phyloP scores from a whole-genome alignment of 176 grass and related monocot species.

The Raddia guianensis region DNA sequence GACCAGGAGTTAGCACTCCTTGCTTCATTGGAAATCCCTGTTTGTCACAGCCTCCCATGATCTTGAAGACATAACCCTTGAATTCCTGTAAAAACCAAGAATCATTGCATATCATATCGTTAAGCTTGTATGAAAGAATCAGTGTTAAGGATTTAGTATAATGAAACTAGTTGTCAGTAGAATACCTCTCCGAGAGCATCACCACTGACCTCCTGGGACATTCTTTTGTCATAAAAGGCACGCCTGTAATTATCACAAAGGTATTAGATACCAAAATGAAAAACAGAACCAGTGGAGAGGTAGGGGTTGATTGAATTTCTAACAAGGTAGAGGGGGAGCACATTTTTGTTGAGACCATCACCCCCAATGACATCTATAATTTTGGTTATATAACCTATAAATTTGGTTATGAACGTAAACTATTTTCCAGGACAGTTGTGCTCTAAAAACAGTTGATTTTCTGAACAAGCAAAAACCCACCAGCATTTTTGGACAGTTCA shows the following conservation, averaged over 20 bases:
- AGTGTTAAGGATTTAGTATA: neutral
- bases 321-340: neutral
- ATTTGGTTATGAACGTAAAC: neutral
- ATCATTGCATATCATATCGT: neutral
- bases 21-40: conserved; percentile 98
- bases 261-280: neutral
- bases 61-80: conserved; percentile 88
- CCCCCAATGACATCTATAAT: neutral
- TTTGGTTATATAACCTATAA: neutral
- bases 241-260: conserved; percentile 47
- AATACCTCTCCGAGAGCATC: conserved; percentile 80
- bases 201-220: conserved; percentile 79
- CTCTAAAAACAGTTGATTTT: neutral
- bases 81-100: conserved; percentile 67
- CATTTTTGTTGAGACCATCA: neutral
- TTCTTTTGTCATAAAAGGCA: conserved; percentile 83
- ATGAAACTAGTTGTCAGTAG: neutral
- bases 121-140: neutral
- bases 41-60: conserved; percentile 94
- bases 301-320: neutral
- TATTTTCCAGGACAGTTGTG: neutral
- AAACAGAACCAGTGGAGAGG: neutral
- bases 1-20: conserved; percentile 77
- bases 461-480: neutral
- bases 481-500: neutral